Evolutionary conservation across 2,329 filamentous ascomycete genomes (phyloP), one percentile per base, ranked within the genome.

Genomic region (Drechslerella coelobrocha): DNA sequence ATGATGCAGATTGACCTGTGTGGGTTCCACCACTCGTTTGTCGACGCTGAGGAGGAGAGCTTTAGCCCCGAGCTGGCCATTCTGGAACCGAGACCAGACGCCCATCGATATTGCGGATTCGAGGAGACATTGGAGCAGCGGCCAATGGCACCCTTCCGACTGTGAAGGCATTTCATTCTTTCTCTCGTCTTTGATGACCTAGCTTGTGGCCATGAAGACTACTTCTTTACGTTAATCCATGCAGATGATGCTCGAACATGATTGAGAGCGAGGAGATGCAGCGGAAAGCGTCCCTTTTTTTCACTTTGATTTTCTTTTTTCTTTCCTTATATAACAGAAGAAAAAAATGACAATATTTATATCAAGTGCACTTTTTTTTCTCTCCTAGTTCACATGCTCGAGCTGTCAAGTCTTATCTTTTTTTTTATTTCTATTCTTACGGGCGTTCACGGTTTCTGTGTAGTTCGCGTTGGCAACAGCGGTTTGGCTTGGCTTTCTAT

Each of bases 91-190:
- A 65, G 68, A 57, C 68, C 61, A 2, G 68, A 65, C 21, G 34
- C 53, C 27, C 66, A 50, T 39, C 47, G 66, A 43, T 71, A 48
- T 59, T 71, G 66, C 23, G 66, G 66, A 14, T 71, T 71, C 59
- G 66, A 71, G 47, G 66, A 71, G 31, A 71, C 59, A 23, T 31
- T 71, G 23, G 66, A 71, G 41, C 66, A 71, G 37, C 39, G 66
- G 8, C 62, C 66, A 7, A 71, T 71, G 66, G 27, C 60, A n/a
- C 59, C 66, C n/a, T 71, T 71, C 39, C 59, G 52, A 54, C 63
- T 71, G 66, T 71, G 51, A 48, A 37, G 17, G 8, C 55, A 23
- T 31, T 23, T 37, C 37, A 37, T 39, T 23, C 9, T 34, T 34
- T 62, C 57, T 17, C 61, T 34, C 54, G 12, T 56, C 29, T 39